Conservation (phyloP, 805 yeast species). For the Scheffersomyces amazonensis region DNA sequence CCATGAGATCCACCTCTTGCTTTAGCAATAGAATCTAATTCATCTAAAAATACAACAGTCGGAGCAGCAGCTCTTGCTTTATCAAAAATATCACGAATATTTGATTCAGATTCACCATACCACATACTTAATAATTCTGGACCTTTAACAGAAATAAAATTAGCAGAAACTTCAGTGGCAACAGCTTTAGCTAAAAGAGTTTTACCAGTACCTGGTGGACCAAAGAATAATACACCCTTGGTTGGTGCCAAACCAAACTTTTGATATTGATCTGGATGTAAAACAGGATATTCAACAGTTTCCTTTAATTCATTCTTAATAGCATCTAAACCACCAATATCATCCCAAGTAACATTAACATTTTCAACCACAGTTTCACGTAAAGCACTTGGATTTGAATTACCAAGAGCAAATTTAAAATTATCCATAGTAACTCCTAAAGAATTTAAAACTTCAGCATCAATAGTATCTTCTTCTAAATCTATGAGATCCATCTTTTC, state of each 20-base stretch:
- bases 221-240: slow-evolving; percentile 97
- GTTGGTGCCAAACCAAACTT: slow-evolving; percentile 98
- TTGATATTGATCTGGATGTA: slow-evolving; percentile 98
- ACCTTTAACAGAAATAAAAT: slow-evolving; percentile 95
- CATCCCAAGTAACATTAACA: slow-evolving; percentile 99
- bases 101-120: slow-evolving; percentile 98
- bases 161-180: slow-evolving; percentile 98
- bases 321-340: slow-evolving; percentile 96
- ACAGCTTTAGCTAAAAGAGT: slow-evolving; percentile 97
- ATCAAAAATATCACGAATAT: slow-evolving; percentile 95
- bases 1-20: slow-evolving; percentile 90
- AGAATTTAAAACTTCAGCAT: slow-evolving; percentile 93
- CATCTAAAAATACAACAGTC: slow-evolving; percentile 97
- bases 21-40: slow-evolving; percentile 95
- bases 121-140: slow-evolving; percentile 97
- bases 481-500: slow-evolving; percentile 99
- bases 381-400: slow-evolving; percentile 97
- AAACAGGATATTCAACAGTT: slow-evolving; percentile 97
- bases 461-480: slow-evolving; percentile 93
- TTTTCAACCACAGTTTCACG: slow-evolving; percentile 99
- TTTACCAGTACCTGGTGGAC: slow-evolving; percentile 99
- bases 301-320: slow-evolving; percentile 97
- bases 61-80: slow-evolving; percentile 99
- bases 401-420: slow-evolving; percentile 96
- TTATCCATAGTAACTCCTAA: slow-evolving; percentile 99